Percentiles rank a stretch among this genome's conserved stretches.
Conservation (phyloP, 2,329 filamentous ascomycete genomes). For the Rhynchosporium agropyri region DNA sequence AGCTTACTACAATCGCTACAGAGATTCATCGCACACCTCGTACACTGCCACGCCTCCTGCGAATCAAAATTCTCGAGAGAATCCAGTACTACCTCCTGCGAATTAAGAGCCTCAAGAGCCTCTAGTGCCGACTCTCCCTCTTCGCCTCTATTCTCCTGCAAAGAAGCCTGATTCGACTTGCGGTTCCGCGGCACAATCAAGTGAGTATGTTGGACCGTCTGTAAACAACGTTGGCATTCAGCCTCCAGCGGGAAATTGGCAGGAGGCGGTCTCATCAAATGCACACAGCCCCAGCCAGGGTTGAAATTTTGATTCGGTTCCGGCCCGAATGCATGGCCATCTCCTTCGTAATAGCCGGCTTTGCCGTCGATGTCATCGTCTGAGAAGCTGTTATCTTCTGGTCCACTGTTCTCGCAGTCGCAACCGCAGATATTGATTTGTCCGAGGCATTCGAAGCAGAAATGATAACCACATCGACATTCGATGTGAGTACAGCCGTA, state of each 20-base stretch:
- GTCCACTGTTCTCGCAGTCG: constrained; percentile 35
- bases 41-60: constrained; percentile 23
- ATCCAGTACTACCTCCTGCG: no score
- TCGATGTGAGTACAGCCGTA: constrained; percentile 52
- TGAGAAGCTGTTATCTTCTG: constrained; percentile 38
- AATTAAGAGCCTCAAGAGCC: background rate
- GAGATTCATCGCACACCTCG: constrained; percentile 17
- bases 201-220: background rate
- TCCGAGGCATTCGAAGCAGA: constrained; percentile 50
- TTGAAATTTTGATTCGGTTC: constrained; percentile 29
- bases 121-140: background rate
- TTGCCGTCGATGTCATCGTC: constrained; percentile 36
- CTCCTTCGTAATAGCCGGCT: constrained; percentile 40
- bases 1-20: constrained; percentile 22
- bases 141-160: background rate
- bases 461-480: constrained; percentile 53
- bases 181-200: background rate
- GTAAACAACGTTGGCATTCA: constrained; percentile 30
- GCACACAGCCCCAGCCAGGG: constrained; percentile 28
- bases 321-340: constrained; percentile 43
- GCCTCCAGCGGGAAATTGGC: background rate
- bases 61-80: background rate
- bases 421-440: constrained; percentile 37
- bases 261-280: constrained; percentile 15
- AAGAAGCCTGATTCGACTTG: no score